These are phyloP conservation scores for Gossypium raimondii DNA, from an alignment of 345 rosid species.

Conservation along the genomic window DNA sequence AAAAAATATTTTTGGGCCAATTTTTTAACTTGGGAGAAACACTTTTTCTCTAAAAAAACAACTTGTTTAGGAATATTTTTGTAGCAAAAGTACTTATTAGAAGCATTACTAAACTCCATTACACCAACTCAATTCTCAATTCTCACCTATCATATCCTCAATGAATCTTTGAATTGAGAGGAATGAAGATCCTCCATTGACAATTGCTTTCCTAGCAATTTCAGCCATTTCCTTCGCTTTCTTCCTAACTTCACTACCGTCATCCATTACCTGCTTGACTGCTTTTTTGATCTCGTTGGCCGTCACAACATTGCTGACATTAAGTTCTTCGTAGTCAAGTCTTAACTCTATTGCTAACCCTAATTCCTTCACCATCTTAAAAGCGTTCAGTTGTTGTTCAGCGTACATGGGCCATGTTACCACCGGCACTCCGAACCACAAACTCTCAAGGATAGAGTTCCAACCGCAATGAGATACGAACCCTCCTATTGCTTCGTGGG, in stretches of 20 bases:
- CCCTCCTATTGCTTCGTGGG: conserved; percentile 23
- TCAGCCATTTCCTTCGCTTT: not conserved
- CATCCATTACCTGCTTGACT: not conserved
- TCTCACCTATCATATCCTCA: not conserved
- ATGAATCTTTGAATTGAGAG: not conserved
- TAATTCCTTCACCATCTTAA: not conserved
- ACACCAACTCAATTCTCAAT: too few relatives aligned
- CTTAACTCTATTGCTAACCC: not conserved
- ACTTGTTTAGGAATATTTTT: too few relatives aligned
- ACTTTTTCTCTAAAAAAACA: too few relatives aligned
- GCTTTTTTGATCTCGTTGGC: not conserved
- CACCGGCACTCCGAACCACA: conserved; percentile 14
- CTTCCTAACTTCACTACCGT: not conserved
- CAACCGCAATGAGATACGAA: not conserved
- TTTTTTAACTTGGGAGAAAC: too few relatives aligned
- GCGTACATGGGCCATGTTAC: conserved; percentile 16
- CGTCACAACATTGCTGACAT: not conserved
- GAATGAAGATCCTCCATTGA: not conserved
- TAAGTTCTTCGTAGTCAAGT: not conserved
- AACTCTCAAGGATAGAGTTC: not conserved
- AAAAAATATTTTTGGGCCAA: too few relatives aligned
- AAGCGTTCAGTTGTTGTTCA: conserved; percentile 6
- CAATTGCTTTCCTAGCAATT: not conserved
- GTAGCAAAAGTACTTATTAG: too few relatives aligned
- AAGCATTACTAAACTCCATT: too few relatives aligned